Evolutionary conservation across 2,329 filamentous ascomycete species (phyloP), one percentile per base, ranked within the genome.

Genomic region (Penicillium sp.): DNA sequence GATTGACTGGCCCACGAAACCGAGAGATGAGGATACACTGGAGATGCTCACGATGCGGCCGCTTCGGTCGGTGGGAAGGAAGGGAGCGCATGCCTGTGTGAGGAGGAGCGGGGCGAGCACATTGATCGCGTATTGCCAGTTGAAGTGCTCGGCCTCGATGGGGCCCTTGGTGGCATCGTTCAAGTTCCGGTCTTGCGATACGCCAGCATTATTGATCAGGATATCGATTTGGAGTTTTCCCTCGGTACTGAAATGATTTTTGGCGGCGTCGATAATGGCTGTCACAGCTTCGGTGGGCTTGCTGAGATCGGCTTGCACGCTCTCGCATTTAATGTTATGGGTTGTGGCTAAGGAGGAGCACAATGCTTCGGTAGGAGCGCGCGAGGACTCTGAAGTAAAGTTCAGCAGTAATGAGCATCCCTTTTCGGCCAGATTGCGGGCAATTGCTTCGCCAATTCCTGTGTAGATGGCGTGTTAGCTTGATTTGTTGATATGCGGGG

Each of bases 131-230:
- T 91, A 95, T 56, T 89, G 86, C 65, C 82, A 78, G 43, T 86
- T 81, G 77, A 93, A 95, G 68, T 92, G 84, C 13, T 81, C 80
- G 6, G 81, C 70, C 4, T 82, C 83, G 61, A 91, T 84, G 33
- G 75, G 67, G 29, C 89, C 83, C 50, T 84, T 82, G 25, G 89
- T 77, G 27, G 78, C 72, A 65, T 87, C 84, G 76, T 94, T 93
- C 40, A 84, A 77, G 33, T 84, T 68, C 35, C 73, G 71, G 63
- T 80, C 75, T 23, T 71, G 73, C 9, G 81, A 77, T 1, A 86
- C 80, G 25, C 90, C 92, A 31, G 92, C 91, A 73, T 95, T 96
- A 82, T 96, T 95, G 79, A 96, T 80, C 53, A 96, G 79, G 60
- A 96, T 90, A 76, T 95, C 90, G 69, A 96, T 82, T 68, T 88